Evolutionary conservation across 257 asterid species (phyloP), one percentile per base, ranked within the genome.

Genomic region (Lantana camara): DNA sequence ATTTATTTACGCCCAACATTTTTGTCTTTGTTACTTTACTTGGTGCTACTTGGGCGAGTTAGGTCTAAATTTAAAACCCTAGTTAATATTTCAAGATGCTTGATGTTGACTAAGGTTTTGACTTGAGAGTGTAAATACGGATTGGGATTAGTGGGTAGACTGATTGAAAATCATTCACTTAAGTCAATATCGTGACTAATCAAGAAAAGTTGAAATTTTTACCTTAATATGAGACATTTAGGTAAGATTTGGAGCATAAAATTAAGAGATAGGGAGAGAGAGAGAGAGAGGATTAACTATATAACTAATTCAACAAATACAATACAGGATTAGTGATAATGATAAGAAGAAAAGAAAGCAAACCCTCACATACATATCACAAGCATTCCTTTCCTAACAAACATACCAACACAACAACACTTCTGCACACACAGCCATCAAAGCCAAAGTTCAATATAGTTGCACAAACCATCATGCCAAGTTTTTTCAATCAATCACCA

Each of bases 231-330:
- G 32, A 27, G 32, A 27, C 32, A n/a, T 27, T 27, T 27, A 27
- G 32, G 5, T 2, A 2, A 27, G 32, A 27, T 5, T 27, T 27
- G 32, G 32, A 2, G 32, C 32, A 27, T 27, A 27, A 27, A 27
- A 27, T 2, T 27, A n/a, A 15, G 13, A 7, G 47, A 44, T 24
- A 20, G 22, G 11, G 32, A 12, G 23, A 12, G 66, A 3, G 50
- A 35, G 67, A 14, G 60, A 23, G 35, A 22, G 37, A 19, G 47
- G 38, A 53, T 47, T 35, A 7, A 54, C 71, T 57, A 64, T 57
- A 64, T 35, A 65, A 75, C 82, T 72, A 72, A 71, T 67, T 70
- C 69, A 80, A 74, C 79, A 75, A 69, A 67, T 68, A 76, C 76
- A 73, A 83, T 61, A 77, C 69, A 74, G 23, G 56, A 73, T 47